Evolutionary conservation across 805 yeast species (phyloP).

Genomic region (Wickerhamomyces bisporus): DNA sequence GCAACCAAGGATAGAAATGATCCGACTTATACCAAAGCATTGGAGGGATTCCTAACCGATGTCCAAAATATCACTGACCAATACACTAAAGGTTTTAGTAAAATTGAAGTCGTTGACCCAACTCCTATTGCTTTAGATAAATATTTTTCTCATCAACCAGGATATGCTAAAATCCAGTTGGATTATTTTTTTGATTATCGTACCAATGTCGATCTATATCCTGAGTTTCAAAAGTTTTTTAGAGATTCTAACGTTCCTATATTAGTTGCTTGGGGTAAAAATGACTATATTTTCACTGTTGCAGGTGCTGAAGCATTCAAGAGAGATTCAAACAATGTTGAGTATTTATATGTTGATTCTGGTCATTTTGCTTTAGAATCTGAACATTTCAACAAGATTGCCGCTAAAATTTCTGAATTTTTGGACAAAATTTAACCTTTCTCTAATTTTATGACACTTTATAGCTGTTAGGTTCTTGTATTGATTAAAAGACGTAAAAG

Average conservation of each 20-base stretch:
- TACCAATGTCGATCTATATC: conserved; percentile 31
- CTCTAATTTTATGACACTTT: too few species aligned
- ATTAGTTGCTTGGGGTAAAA: conserved; percentile 37
- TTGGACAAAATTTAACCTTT: neutral
- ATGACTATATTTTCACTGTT: conserved; percentile 31
- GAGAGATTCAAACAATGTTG: conserved; percentile 27
- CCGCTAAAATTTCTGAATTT: conserved; percentile 20
- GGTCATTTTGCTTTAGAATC: conserved; percentile 38
- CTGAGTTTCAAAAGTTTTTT: conserved; percentile 31
- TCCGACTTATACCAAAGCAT: conserved; percentile 7
- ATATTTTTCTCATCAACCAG: conserved; percentile 22
- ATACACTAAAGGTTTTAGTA: conserved; percentile 28
- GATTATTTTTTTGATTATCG: conserved; percentile 32
- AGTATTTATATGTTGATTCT: conserved; percentile 25
- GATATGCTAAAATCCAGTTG: conserved; percentile 28
- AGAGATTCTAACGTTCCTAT: conserved; percentile 29
- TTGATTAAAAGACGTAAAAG: too few species aligned
- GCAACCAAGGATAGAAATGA: conserved; percentile 13
- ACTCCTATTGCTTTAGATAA: conserved; percentile 28
- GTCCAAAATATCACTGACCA: conserved; percentile 23
- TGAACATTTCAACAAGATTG: conserved; percentile 25
- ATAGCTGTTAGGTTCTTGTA: too few species aligned
- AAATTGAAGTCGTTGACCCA: conserved; percentile 27
- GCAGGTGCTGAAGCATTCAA: conserved; percentile 35
- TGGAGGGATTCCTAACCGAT: conserved; percentile 17